Conservation (phyloP, 2,329 filamentous ascomycete species). For the Neonectria punicea region DNA sequence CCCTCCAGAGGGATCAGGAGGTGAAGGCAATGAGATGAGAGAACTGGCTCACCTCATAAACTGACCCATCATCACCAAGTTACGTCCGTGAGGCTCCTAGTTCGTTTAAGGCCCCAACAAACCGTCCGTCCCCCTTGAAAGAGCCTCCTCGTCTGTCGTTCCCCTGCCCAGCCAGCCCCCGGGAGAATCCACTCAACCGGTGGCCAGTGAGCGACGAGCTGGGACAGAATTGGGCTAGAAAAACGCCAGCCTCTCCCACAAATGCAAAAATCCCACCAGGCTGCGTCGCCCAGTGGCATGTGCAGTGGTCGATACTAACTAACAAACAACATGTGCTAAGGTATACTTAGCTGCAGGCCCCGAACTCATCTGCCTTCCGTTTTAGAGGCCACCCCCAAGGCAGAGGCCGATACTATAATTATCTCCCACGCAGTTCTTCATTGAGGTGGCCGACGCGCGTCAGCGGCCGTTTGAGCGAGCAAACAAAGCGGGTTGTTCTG, state of each 20-base stretch:
- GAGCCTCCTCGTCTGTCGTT: conserved; percentile 28
- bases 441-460: conserved; percentile 34
- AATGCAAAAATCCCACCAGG: conserved; percentile 35
- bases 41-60: conserved; percentile 15
- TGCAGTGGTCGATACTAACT: too few species aligned
- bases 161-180: conserved; percentile 30
- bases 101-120: conserved; percentile 28
- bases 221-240: conserved; percentile 28
- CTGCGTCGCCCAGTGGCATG: conserved; percentile 21
- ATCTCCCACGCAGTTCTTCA: conserved; percentile 20
- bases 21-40: background rate
- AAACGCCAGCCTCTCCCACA: conserved; percentile 33
- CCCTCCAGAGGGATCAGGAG: conserved; percentile 25
- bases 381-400: conserved; percentile 5
- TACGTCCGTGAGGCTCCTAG: conserved; percentile 1
- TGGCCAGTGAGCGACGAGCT: conserved; percentile 33
- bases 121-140: conserved; percentile 20
- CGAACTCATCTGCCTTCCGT: conserved; percentile 25
- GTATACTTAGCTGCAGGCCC: conserved; percentile 28
- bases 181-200: conserved; percentile 36
- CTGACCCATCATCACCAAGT: conserved; percentile 5
- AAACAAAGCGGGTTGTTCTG: conserved; percentile 8
- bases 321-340: background rate
- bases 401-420: conserved; percentile 30
- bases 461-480: conserved; percentile 18